Evolutionary conservation across 1,284 basidiomycete genomes (phyloP).

Genomic region (Xanthoconium separans): DNA sequence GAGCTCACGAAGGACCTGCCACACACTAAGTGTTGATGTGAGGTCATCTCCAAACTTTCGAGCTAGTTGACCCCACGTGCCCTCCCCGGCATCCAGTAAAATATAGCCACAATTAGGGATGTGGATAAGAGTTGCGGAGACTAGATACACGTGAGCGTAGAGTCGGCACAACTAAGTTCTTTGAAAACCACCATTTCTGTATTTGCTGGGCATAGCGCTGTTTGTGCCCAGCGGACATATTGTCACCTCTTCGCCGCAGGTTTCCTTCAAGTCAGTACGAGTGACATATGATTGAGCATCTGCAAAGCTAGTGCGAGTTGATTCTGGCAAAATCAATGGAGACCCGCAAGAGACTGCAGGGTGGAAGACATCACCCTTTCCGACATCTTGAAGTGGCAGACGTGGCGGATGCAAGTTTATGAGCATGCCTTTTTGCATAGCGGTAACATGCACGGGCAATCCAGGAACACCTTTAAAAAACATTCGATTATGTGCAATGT

Average conservation of each 20-base stretch:
- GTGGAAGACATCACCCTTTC: constrained; percentile 51
- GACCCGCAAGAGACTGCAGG: constrained; percentile 34
- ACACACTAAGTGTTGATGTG: constrained; percentile 41
- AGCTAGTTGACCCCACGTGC: constrained; percentile 86
- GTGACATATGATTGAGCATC: constrained; percentile 32
- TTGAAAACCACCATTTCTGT: constrained; percentile 68
- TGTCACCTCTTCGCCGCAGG: constrained; percentile 61
- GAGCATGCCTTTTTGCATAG: constrained; percentile 38
- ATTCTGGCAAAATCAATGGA: constrained; percentile 36
- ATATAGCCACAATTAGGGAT: constrained; percentile 70
- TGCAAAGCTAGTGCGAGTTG: constrained; percentile 37
- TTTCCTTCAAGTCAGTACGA: constrained; percentile 13
- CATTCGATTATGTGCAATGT: not conserved
- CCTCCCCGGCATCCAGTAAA: constrained; percentile 90
- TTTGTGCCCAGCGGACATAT: constrained; percentile 87
- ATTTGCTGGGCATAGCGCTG: constrained; percentile 81
- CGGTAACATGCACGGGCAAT: constrained; percentile 46
- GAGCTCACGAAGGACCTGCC: constrained; percentile 67
- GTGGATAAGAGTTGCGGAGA: constrained; percentile 73
- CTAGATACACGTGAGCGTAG: constrained; percentile 38
- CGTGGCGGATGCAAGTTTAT: constrained; percentile 47
- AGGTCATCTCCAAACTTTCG: constrained; percentile 72
- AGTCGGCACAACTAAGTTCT: not conserved
- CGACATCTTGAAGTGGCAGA: constrained; percentile 36
- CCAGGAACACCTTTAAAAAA: constrained; percentile 40